Evolutionary conservation across 1,284 basidiomycete species (phyloP).

Genomic region (Dichomitus squalens): DNA sequence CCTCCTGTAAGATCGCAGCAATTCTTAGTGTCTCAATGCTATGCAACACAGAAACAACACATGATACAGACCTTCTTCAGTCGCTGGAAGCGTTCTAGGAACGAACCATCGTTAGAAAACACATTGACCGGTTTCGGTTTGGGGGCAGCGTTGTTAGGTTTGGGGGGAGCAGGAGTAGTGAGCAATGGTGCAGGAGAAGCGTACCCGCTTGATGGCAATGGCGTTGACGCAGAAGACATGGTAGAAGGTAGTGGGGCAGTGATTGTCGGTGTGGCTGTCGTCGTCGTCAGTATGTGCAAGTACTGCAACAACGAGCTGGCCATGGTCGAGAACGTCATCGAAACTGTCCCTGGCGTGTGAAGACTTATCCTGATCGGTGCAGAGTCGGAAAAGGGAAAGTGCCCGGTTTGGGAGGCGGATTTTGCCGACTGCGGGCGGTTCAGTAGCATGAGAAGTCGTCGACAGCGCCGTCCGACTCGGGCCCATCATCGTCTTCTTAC

Average conservation of each 20-base stretch:
- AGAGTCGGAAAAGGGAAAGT: background rate
- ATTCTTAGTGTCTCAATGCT: background rate
- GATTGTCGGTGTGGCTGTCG: background rate
- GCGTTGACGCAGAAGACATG: slow-evolving; percentile 29
- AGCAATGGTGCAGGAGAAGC: slow-evolving; percentile 32
- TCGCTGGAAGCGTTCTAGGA: slow-evolving; percentile 58
- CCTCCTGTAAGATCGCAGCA: slow-evolving; percentile 40
- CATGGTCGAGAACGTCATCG: slow-evolving; percentile 12
- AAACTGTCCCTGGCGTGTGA: background rate
- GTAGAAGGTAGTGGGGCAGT: background rate
- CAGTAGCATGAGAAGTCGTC: no score
- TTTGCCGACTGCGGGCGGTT: background rate
- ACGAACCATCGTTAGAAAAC: slow-evolving; percentile 62
- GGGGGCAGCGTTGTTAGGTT: slow-evolving; percentile 24
- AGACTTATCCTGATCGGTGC: background rate
- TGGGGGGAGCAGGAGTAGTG: slow-evolving; percentile 28
- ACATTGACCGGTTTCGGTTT: slow-evolving; percentile 54
- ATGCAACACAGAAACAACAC: background rate
- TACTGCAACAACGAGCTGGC: background rate
- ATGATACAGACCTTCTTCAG: slow-evolving; percentile 45
- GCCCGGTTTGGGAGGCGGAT: background rate
- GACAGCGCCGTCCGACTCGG: no score
- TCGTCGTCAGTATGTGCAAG: slow-evolving; percentile 7
- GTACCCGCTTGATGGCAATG: slow-evolving; percentile 32
- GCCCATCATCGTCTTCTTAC: background rate